These are phyloP conservation scores for Floccularia luteovirens DNA, from an alignment of 768 basidiomycete species.

Conservation along the genomic window DNA sequence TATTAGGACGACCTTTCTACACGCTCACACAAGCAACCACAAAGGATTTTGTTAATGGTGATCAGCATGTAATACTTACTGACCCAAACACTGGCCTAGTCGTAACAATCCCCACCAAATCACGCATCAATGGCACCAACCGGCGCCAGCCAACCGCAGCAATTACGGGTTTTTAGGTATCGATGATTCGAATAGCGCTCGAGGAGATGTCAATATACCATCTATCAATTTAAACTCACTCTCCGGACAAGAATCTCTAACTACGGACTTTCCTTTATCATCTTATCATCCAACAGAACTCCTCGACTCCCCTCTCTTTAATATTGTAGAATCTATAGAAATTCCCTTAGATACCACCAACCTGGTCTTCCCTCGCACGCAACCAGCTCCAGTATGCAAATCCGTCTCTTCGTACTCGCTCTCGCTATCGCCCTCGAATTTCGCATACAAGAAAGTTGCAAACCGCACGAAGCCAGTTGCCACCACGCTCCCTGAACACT, in stretches of 20 bases:
- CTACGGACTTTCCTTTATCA: no score
- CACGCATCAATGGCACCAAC: no score
- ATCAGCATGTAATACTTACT: constrained; percentile 11
- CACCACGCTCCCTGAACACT: constrained; percentile 23
- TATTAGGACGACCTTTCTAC: constrained; percentile 18
- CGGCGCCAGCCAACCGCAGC: no score
- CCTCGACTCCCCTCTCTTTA: no score
- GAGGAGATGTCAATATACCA: constrained; percentile 4
- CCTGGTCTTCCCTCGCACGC: no score
- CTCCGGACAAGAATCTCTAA: not conserved
- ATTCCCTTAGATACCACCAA: no score
- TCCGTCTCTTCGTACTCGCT: no score
- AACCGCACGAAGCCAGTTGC: constrained; percentile 19
- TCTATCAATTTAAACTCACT: no score
- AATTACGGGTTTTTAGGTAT: constrained; percentile 6
- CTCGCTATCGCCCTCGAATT: no score
- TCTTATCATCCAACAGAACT: no score
- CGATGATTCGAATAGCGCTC: constrained; percentile 6
- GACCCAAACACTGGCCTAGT: constrained; percentile 10
- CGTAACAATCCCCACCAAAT: constrained; percentile 8
- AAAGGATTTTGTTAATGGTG: constrained; percentile 10
- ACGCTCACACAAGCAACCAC: constrained; percentile 8
- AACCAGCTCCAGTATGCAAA: no score
- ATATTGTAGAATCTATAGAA: no score
- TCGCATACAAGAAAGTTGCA: not conserved